Evolutionary conservation across 306 rosid genomes (phyloP), one percentile per base, ranked within the genome.

Genomic region (Cucurbita pepo): DNA sequence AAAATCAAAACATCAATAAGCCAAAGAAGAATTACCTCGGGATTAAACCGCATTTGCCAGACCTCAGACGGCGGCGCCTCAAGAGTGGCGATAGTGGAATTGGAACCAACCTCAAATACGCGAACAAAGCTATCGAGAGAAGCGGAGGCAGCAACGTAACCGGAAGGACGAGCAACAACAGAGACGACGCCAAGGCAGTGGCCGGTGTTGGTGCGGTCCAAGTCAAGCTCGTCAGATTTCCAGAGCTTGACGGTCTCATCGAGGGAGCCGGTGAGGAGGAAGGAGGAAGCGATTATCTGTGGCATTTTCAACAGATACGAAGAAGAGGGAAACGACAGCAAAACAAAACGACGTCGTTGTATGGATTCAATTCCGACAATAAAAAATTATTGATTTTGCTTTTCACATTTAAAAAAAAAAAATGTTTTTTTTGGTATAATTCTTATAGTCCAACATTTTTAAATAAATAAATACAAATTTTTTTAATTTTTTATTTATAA

Each of bases 11-110:
- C 57, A 50, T 16, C 6, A 12, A 48, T 70, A 19, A 66, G 41
- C 54, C 14, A 13, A 5, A 25, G 1, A 37, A 51, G 15, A 41
- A 19, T 38, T 40, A 91, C 99, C 95, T 86, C 85, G 43, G 97
- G 92, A 82, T 91, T 90, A 81, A 95, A 91, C 50, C 90, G 88
- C 87, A 95, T 82, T 82, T 95, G 97, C 99, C 97, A 95, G 76
- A 95, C 96, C 82, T 91, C 97, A 52, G 99, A 95, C 2, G 99
- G 99, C 2, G 97, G 99, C 50, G 99, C 95, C 74, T 95, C 99
- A 64, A 91, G 92, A 15, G 92, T 91, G 41, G 97, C 95, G 67
- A 95, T 74, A 72, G 99, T 95, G 66, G 83, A 57, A 78, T 95
- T 95, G 63, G 99, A 79, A 75, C 89, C 97, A 12, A 95, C 97